These are phyloP conservation scores for Aspergillus coremiiformis DNA, from an alignment of 495 filamentous ascomycete genomes.

Conservation along the genomic window DNA sequence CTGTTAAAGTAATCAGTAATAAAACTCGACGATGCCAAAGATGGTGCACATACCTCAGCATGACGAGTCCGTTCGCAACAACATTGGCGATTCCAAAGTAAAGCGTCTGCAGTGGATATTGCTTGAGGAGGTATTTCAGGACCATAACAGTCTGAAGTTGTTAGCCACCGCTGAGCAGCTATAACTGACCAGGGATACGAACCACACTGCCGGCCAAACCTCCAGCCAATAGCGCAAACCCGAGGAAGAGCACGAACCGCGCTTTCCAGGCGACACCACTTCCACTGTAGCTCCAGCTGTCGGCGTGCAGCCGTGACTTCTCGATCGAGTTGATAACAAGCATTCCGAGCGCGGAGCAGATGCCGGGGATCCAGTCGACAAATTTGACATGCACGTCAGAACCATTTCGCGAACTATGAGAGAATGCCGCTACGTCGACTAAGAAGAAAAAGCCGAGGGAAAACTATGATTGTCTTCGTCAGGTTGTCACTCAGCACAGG, in stretches of 20 bases:
- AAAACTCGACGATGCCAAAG: neutral
- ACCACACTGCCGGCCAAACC: conserved; percentile 87
- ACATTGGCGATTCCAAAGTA: conserved; percentile 94
- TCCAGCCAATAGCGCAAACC: conserved; percentile 89
- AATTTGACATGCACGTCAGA: conserved; percentile 86
- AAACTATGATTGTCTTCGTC: conserved; percentile 53
- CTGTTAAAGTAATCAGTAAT: conserved; percentile 34
- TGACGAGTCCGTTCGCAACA: conserved; percentile 75
- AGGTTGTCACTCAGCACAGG: conserved; percentile 5
- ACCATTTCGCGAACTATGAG: conserved; percentile 67
- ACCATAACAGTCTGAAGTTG: conserved; percentile 64
- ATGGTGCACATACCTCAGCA: conserved; percentile 62
- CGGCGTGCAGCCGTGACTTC: conserved; percentile 76
- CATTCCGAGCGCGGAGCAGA: conserved; percentile 92
- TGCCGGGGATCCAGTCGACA: conserved; percentile 96
- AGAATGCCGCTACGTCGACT: conserved; percentile 86
- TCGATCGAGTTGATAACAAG: conserved; percentile 98
- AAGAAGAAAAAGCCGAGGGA: conserved; percentile 95
- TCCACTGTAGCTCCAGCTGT: conserved; percentile 81
- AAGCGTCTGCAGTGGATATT: conserved; percentile 73
- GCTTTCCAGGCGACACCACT: conserved; percentile 94
- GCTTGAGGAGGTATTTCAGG: conserved; percentile 79
- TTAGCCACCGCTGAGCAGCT: no score
- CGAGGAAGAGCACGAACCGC: conserved; percentile 86
- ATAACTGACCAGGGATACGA: no score